These are phyloP conservation scores for Manihot esculenta DNA, from an alignment of 441 rosid species.

Conservation along the genomic window DNA sequence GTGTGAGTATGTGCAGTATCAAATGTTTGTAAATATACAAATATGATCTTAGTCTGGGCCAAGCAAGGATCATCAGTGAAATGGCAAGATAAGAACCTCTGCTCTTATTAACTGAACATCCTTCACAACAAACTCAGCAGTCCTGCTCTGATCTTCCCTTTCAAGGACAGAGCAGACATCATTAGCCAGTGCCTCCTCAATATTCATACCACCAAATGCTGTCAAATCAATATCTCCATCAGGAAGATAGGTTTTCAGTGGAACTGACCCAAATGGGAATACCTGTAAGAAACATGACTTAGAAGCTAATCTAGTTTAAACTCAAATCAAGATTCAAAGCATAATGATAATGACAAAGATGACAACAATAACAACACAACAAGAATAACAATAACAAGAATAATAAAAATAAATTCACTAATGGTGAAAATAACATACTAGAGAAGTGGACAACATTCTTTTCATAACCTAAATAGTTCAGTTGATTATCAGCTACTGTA, in stretches of 20 bases:
- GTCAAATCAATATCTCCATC: constrained; percentile 97
- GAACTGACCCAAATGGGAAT: constrained; percentile 85
- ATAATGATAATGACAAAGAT: no score
- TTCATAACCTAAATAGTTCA: no score
- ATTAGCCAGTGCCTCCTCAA: constrained; percentile 67
- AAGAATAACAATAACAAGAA: no score
- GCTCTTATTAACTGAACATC: constrained; percentile 86
- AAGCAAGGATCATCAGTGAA: constrained; percentile 3
- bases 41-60: not conserved
- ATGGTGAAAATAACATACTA: no score
- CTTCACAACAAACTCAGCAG: constrained; percentile 62
- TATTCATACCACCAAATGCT: constrained; percentile 54
- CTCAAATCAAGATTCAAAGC: not conserved
- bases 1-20: not conserved
- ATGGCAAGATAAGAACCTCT: constrained; percentile 54
- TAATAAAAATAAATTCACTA: no score
- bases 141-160: constrained; percentile 60
- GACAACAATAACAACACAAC: no score
- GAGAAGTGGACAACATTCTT: no score
- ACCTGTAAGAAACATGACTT: constrained; percentile 40
- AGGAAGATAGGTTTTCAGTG: constrained; percentile 92
- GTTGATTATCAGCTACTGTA: no score
- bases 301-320: not conserved
- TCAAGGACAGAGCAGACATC: constrained; percentile 70
- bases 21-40: not conserved